These are phyloP conservation scores for Chenopodium album DNA, from an alignment of 148 eudicot species.

Conservation along the genomic window DNA sequence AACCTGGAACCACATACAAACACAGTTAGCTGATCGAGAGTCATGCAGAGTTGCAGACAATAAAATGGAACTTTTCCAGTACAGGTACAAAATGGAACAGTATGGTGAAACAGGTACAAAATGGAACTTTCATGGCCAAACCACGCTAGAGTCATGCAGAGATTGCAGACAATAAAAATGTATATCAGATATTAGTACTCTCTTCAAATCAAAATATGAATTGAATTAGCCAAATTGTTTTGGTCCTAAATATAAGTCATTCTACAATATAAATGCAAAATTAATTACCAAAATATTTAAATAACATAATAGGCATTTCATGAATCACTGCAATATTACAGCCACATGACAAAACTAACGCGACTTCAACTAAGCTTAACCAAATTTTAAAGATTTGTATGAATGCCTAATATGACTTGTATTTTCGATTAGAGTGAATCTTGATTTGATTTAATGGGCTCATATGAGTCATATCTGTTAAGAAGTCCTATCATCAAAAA, in stretches of 20 bases:
- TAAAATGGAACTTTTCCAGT: too few species aligned
- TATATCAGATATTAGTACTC: neutral
- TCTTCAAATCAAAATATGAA: neutral
- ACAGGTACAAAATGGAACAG: neutral
- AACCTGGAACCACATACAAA: conserved; percentile 36
- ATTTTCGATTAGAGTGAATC: neutral
- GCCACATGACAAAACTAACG: too few species aligned
- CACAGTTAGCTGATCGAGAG: too few species aligned
- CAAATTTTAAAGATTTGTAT: neutral
- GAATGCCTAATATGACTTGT: neutral
- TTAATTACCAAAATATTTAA: neutral
- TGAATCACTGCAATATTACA: too few species aligned
- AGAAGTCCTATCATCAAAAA: neutral
- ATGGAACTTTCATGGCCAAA: too few species aligned
- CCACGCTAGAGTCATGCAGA: too few species aligned
- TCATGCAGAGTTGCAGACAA: too few species aligned
- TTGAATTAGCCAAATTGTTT: neutral
- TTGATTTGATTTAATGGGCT: neutral
- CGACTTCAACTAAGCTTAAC: neutral
- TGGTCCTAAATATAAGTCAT: too few species aligned
- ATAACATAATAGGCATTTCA: too few species aligned
- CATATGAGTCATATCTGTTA: neutral
- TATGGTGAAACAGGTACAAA: too few species aligned
- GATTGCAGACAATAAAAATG: too few species aligned
- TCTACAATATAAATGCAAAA: too few species aligned